These are phyloP conservation scores for Viola pubescens DNA, from an alignment of 441 rosid genomes.

Conservation along the genomic window DNA sequence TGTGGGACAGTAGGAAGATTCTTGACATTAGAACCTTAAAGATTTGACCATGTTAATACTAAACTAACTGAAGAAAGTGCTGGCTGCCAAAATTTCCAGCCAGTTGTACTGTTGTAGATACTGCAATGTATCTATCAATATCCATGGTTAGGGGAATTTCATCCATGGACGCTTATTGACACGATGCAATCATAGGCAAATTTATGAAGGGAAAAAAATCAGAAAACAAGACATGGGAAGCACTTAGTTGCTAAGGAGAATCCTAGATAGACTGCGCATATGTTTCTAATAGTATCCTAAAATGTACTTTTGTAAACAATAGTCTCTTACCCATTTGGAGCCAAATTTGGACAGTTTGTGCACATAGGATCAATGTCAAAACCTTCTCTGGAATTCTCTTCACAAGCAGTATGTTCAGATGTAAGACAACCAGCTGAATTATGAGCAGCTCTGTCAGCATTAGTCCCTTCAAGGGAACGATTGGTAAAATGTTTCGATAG, in stretches of 20 bases:
- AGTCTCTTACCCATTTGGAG: slow-evolving; percentile 59
- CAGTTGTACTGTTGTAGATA: too few relatives aligned
- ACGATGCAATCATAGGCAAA: too few relatives aligned
- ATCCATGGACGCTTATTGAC: too few relatives aligned
- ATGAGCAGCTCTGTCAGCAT: slow-evolving; percentile 50
- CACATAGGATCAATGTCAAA: slow-evolving; percentile 78
- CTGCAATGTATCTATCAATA: too few relatives aligned
- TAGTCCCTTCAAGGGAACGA: slow-evolving; percentile 29
- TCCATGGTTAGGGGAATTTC: too few relatives aligned
- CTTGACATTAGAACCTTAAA: too few relatives aligned
- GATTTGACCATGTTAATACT: too few relatives aligned
- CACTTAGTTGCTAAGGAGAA: too few relatives aligned
- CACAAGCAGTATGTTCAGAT: slow-evolving; percentile 14
- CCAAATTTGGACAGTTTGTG: slow-evolving; percentile 73
- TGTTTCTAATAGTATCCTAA: background rate
- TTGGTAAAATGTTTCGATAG: slow-evolving; percentile 32
- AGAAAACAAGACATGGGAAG: too few relatives aligned
- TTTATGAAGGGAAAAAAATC: too few relatives aligned
- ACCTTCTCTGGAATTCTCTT: slow-evolving; percentile 34
- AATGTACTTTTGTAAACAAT: background rate
- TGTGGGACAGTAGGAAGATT: background rate
- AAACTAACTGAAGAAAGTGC: too few relatives aligned
- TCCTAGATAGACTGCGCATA: background rate
- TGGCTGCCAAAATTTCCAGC: too few relatives aligned
- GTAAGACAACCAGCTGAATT: slow-evolving; percentile 23